These are phyloP conservation scores for Letharia lupina DNA, from an alignment of 495 filamentous ascomycete species.

Conservation along the genomic window DNA sequence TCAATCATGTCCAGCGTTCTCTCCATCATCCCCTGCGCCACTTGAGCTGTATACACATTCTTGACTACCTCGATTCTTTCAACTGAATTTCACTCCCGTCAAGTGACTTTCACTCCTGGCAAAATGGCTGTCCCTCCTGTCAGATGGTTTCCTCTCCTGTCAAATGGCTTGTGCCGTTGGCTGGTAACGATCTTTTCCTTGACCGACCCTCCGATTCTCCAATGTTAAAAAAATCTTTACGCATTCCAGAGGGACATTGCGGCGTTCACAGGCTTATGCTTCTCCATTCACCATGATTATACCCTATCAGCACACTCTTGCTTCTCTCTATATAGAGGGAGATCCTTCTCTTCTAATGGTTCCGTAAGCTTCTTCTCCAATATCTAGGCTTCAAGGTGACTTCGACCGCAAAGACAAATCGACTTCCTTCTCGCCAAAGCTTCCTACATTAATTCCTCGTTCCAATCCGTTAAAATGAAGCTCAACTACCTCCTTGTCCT, in stretches of 20 bases:
- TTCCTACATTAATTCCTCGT: neutral
- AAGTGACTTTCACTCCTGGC: neutral
- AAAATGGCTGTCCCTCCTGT: neutral
- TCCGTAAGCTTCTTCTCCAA: neutral
- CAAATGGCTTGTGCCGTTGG: neutral
- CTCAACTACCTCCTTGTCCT: slow-evolving; percentile 1
- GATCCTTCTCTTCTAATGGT: neutral
- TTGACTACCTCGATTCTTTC: neutral
- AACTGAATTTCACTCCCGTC: neutral
- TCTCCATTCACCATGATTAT: neutral
- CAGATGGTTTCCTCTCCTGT: neutral
- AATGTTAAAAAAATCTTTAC: neutral
- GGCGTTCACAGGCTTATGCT: neutral
- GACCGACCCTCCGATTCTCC: no score
- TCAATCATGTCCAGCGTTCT: neutral
- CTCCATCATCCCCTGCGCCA: neutral
- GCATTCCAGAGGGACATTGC: neutral
- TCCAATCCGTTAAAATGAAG: neutral
- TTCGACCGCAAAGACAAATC: neutral
- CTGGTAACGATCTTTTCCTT: neutral
- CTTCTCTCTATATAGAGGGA: neutral
- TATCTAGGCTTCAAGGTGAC: neutral
- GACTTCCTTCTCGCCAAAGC: neutral
- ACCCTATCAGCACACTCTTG: neutral
- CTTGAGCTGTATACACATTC: neutral